phyloP scores from a whole-genome alignment of 2,329 filamentous ascomycete genomes.

The Sporothrix curviconia region DNA sequence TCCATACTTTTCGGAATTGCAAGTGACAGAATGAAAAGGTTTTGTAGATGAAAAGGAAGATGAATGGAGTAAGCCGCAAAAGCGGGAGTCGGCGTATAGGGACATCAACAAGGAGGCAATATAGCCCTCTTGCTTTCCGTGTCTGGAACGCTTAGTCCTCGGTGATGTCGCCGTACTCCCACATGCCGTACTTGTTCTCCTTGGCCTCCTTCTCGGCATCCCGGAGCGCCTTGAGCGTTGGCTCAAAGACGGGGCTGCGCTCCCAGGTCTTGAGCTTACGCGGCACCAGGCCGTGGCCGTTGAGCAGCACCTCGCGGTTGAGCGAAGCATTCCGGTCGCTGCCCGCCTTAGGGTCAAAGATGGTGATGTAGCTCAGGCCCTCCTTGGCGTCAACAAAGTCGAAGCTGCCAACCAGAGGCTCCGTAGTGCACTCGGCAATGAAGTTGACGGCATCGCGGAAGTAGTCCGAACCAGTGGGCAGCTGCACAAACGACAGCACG shows the following conservation, averaged over 20 bases:
- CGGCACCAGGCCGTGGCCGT: conserved; percentile 85
- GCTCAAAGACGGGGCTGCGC: conserved; percentile 59
- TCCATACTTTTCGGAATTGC: too few species aligned
- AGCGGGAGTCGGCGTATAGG: too few species aligned
- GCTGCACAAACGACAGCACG: conserved; percentile 79
- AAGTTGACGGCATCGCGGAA: conserved; percentile 71
- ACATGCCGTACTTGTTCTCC: conserved; percentile 75
- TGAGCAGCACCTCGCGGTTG: conserved; percentile 78
- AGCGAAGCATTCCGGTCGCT: conserved; percentile 67
- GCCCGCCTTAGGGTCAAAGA: conserved; percentile 69
- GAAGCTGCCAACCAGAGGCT: conserved; percentile 80
- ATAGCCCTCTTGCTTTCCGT: not conserved
- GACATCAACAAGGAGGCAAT: not conserved
- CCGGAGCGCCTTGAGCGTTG: conserved; percentile 65
- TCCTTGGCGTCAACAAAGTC: conserved; percentile 76
- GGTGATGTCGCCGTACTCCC: conserved; percentile 96
- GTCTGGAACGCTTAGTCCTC: conserved; percentile 57
- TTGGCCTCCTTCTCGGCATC: conserved; percentile 74
- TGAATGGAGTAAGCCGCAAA: too few species aligned
- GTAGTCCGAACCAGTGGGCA: conserved; percentile 73
- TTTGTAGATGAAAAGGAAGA: too few species aligned
- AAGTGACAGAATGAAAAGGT: too few species aligned
- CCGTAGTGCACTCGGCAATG: conserved; percentile 67
- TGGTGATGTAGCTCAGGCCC: conserved; percentile 74
- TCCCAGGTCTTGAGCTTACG: conserved; percentile 91